Evolutionary conservation across 257 asterid species (phyloP), one percentile per base, ranked within the genome.

Genomic region (Paulownia fortunei): DNA sequence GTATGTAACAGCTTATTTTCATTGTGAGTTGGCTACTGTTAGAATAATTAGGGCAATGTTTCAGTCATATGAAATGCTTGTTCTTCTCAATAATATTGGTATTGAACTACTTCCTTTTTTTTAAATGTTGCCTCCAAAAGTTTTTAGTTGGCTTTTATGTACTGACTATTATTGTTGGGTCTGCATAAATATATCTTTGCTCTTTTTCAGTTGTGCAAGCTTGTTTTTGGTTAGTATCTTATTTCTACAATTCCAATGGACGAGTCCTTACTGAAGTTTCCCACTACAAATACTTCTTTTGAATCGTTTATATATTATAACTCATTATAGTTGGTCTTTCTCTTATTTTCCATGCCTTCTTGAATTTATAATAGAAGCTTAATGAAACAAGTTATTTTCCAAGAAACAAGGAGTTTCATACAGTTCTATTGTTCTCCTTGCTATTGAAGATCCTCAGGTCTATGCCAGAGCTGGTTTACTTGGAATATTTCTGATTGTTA

Each of bases 1-100:
- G 99, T 95, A 82, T 80, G 74, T 32, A 62, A 37, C 72, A 7
- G 44, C 54, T 32, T 61, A 19, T 74, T 64, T 24, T 30, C 39
- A 47, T 76, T 60, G 47, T 51, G 74, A 73, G 59, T 56, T 79
- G 71, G 63, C 76, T 44, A 30, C 27, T 66, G 30, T n/a, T 72
- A 36, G 49, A 64, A 34, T 6, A 9, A 30, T 61, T 34, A 32
- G 66, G 21, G 81, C 70, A 74, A 36, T 72, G 34, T 26, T 55
- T 63, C 36, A 36, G 12, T 13, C 56, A 36, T 68, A 69, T 4
- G 37, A 69, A 24, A 36, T 79, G 34, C 72, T 56, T 34, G 27
- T 46, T 46, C 64, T 21, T 47, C 51, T 69, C 64, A 51, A 63
- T 16, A 79, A 16, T n/a, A 26, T 51, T 39, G 36, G 47, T 26